These are phyloP conservation scores for Cupressus sempervirens DNA, from an alignment of 75 land plant species.

Conservation along the genomic window DNA sequence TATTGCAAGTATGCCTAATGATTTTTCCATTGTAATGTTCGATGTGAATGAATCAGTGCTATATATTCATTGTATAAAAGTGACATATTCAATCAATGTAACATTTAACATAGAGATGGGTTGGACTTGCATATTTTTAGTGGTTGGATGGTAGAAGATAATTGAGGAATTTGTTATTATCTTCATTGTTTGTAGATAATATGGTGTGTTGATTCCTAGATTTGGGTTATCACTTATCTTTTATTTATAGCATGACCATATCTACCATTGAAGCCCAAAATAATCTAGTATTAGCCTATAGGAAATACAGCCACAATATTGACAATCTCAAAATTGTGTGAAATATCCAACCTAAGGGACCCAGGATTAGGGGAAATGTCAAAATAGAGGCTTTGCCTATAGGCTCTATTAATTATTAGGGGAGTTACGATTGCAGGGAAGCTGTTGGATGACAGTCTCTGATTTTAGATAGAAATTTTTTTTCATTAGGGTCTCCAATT, in stretches of 20 bases:
- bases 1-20: background rate
- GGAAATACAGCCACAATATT: background rate
- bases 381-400: too few relatives aligned
- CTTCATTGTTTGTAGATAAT: background rate
- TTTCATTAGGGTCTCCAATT: background rate
- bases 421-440: too few relatives aligned
- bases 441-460: background rate
- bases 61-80: background rate
- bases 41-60: background rate
- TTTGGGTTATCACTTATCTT: background rate
- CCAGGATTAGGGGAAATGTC: too few relatives aligned
- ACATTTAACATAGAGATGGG: background rate
- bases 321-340: too few relatives aligned
- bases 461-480: background rate
- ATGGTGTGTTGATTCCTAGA: background rate
- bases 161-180: background rate
- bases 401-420: too few relatives aligned
- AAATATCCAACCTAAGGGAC: too few relatives aligned
- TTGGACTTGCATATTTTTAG: background rate
- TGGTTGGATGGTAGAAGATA: background rate
- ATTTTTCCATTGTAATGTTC: background rate
- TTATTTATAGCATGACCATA: background rate
- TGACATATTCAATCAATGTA: background rate
- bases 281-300: background rate
- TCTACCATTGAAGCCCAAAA: background rate